These are phyloP conservation scores for Fraxinus dipetala DNA, from an alignment of 305 asterid species.

Conservation along the genomic window DNA sequence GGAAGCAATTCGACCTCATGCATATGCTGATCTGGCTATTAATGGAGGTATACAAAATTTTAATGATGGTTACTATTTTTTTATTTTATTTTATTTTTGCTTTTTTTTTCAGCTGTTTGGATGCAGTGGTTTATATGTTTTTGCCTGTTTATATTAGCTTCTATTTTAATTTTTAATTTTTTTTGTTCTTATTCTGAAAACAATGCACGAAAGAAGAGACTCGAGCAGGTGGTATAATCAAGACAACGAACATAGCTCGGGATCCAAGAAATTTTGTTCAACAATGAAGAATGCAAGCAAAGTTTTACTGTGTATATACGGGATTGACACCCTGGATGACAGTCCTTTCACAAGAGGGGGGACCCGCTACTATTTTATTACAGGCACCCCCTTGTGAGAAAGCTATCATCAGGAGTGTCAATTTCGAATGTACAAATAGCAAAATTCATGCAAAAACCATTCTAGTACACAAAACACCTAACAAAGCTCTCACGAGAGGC, in stretches of 20 bases:
- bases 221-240: slow-evolving; percentile 5
- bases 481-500: slow-evolving; percentile 30
- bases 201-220: slow-evolving; percentile 13
- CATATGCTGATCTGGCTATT: slow-evolving; percentile 13
- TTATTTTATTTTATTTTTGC: background rate
- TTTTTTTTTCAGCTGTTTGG: background rate
- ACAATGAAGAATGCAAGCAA: slow-evolving; percentile 36
- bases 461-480: slow-evolving; percentile 62
- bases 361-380: too few species aligned
- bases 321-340: too few species aligned
- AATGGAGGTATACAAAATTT: slow-evolving; percentile 23
- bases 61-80: background rate
- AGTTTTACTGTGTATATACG: too few species aligned
- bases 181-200: slow-evolving; percentile 9
- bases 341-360: too few species aligned
- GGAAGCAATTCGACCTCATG: background rate
- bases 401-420: too few species aligned
- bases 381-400: too few species aligned
- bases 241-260: background rate
- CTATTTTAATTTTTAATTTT: background rate
- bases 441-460: slow-evolving; percentile 25
- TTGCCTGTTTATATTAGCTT: background rate
- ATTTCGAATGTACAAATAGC: too few species aligned
- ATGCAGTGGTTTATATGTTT: background rate
- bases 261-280: slow-evolving; percentile 17